Conservation (phyloP, 164 flowering plant species). For the Cinnamomum chago region DNA sequence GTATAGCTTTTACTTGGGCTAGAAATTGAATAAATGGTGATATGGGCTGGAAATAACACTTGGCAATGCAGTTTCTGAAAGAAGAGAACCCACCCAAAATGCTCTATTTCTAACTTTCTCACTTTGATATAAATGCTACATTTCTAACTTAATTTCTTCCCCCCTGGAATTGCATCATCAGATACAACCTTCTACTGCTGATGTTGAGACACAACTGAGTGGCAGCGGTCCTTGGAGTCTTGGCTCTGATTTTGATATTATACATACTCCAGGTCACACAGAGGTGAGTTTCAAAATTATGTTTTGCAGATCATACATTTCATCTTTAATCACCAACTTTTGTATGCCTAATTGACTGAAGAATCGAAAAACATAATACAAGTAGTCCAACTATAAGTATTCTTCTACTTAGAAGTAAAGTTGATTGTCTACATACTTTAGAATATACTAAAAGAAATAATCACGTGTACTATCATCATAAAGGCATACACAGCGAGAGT, state of each 20-base stretch:
- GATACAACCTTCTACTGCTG: conserved; percentile 33
- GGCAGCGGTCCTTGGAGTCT: conserved; percentile 57
- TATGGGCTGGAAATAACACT: background rate
- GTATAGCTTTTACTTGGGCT: background rate
- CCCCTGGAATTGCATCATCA: conserved; percentile 10
- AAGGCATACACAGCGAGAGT: no score
- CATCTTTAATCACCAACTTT: background rate
- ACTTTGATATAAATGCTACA: background rate
- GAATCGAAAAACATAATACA: background rate
- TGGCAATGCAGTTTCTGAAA: background rate
- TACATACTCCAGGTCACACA: conserved; percentile 61
- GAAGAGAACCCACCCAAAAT: background rate
- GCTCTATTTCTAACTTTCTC: background rate
- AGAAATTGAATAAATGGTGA: background rate
- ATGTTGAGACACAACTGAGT: conserved; percentile 49
- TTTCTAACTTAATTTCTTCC: background rate
- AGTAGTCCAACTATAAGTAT: no score
- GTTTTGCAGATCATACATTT: background rate
- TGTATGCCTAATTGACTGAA: background rate
- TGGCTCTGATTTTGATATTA: conserved; percentile 37
- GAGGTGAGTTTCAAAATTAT: conserved; percentile 28
- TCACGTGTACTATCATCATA: no score
- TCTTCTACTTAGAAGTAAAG: no score
- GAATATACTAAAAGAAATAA: no score
- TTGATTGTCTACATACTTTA: no score